These are phyloP conservation scores for Cystobasidium pallidum DNA, from an alignment of 1,284 basidiomycete genomes.

Conservation along the genomic window DNA sequence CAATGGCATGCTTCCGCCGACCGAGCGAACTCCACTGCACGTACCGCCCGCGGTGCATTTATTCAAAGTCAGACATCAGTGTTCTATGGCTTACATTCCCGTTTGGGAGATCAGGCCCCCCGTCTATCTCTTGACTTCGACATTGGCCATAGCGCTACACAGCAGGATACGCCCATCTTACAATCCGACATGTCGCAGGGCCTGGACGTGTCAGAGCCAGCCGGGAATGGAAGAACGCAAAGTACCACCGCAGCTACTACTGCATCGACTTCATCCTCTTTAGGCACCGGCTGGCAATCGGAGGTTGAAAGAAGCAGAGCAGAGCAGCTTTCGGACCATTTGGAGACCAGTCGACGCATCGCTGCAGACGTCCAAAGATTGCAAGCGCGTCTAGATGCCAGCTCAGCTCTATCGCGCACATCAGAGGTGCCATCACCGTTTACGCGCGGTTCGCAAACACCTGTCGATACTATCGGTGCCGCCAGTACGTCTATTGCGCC, in stretches of 20 bases:
- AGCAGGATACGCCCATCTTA: background rate
- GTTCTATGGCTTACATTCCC: background rate
- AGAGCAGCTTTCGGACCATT: conserved; percentile 13
- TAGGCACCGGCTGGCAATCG: background rate
- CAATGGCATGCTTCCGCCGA: background rate
- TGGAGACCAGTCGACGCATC: conserved; percentile 26
- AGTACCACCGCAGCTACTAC: background rate
- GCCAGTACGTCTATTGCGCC: background rate
- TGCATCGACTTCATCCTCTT: conserved; percentile 5
- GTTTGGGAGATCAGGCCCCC: conserved; percentile 4
- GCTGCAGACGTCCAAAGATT: conserved; percentile 25
- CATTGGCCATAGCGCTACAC: background rate
- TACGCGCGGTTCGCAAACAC: background rate
- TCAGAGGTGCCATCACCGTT: background rate
- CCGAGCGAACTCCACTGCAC: background rate
- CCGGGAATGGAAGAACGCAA: background rate
- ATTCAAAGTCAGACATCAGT: background rate
- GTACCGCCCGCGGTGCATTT: background rate
- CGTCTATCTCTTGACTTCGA: conserved; percentile 16
- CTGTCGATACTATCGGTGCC: background rate
- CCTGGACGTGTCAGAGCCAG: background rate
- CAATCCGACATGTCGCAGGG: too few relatives aligned
- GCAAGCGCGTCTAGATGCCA: conserved; percentile 5
- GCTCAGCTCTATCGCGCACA: background rate
- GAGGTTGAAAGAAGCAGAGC: conserved; percentile 13